Conservation (phyloP, 2,329 filamentous ascomycete species). For the Sporothrix mexicana region DNA sequence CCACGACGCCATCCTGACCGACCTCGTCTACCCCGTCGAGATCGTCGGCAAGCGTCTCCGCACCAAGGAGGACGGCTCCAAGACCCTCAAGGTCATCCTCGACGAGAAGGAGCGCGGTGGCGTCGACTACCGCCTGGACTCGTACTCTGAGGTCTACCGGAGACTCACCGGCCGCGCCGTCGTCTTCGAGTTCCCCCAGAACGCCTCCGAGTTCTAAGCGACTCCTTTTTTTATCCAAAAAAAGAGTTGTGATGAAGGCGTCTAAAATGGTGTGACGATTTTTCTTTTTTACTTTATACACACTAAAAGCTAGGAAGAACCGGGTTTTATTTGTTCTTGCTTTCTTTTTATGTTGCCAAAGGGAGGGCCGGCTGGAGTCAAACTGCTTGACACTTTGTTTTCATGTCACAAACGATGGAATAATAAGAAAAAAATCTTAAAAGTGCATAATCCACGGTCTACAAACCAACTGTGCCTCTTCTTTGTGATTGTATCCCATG, state of each 20-base stretch:
- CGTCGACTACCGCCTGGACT: slow-evolving; percentile 99
- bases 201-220: slow-evolving; percentile 78
- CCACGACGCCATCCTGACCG: slow-evolving; percentile 96
- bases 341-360: slow-evolving; percentile 5
- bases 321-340: slow-evolving; percentile 24
- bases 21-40: slow-evolving; percentile 99
- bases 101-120: slow-evolving; percentile 99
- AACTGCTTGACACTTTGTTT: slow-evolving; percentile 10
- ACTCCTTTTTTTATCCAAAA: slow-evolving; percentile 3
- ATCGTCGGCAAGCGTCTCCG: slow-evolving; percentile 99
- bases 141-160: slow-evolving; percentile 99
- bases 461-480: neutral
- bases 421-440: slow-evolving; percentile 33
- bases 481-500: neutral
- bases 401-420: slow-evolving; percentile 31
- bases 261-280: slow-evolving; percentile 29
- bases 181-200: slow-evolving; percentile 98
- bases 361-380: slow-evolving; percentile 7
- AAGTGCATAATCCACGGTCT: slow-evolving; percentile 26
- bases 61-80: slow-evolving; percentile 98
- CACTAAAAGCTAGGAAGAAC: slow-evolving; percentile 27
- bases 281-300: slow-evolving; percentile 1
- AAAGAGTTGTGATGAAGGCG: neutral
- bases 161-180: slow-evolving; percentile 95
- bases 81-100: slow-evolving; percentile 97